These are phyloP conservation scores for Pythium rishiriense DNA, from an alignment of 352 stramenopile genomes.

Conservation along the genomic window DNA sequence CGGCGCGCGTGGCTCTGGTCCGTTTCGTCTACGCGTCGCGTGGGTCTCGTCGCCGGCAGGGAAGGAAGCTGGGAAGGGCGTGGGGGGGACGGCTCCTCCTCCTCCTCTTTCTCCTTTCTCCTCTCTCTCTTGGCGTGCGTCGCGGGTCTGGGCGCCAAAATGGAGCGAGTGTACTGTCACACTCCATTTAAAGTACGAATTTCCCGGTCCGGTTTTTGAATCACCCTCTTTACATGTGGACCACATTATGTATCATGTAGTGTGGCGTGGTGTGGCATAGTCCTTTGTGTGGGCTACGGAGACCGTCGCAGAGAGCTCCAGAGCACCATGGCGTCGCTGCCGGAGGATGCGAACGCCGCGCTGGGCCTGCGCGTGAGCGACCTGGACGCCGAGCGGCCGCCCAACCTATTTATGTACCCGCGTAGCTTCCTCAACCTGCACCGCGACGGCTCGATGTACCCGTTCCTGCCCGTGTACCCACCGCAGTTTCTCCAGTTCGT, in stretches of 20 bases:
- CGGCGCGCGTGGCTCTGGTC: not conserved
- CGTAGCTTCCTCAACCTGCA: conserved; percentile 55
- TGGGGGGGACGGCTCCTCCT: too few relatives aligned
- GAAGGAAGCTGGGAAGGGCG: too few relatives aligned
- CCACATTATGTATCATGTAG: too few relatives aligned
- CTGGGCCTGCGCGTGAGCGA: conserved; percentile 61
- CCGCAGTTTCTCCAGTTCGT: conserved; percentile 59
- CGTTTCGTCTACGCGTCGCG: not conserved
- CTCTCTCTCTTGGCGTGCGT: conserved; percentile 15
- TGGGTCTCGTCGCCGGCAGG: not conserved
- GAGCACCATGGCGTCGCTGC: not conserved
- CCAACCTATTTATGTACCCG: conserved; percentile 83
- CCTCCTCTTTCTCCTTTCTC: too few relatives aligned
- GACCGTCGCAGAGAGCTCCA: too few relatives aligned
- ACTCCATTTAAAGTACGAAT: conserved; percentile 12
- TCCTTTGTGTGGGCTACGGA: too few relatives aligned
- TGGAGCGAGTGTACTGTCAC: not conserved
- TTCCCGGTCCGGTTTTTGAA: not conserved
- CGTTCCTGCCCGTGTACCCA: conserved; percentile 74
- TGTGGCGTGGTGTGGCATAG: too few relatives aligned
- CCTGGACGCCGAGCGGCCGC: conserved; percentile 53
- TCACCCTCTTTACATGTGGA: too few relatives aligned
- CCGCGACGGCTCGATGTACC: conserved; percentile 56
- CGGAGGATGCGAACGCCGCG: conserved; percentile 48
- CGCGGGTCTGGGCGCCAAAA: conserved; percentile 22